Evolutionary conservation across 1,139 yeast genomes (phyloP).

Genomic region (Hansenula sp.): DNA sequence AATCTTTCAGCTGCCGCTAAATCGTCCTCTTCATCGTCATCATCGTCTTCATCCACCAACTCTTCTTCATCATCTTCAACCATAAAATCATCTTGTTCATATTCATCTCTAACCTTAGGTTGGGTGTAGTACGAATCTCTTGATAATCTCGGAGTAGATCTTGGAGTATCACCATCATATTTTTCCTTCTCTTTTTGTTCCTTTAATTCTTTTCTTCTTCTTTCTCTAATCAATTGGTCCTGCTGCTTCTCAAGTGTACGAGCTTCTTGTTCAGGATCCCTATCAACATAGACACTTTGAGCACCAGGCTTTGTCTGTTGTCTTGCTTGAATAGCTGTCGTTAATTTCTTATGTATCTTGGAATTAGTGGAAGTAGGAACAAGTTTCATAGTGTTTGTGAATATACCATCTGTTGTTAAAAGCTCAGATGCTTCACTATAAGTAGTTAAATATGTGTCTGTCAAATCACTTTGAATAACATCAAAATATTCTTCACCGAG

Average conservation of each 20-base stretch:
- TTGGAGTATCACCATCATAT: slow-evolving; percentile 31
- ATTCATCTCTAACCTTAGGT: slow-evolving; percentile 30
- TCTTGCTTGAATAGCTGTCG: slow-evolving; percentile 70
- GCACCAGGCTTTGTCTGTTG: slow-evolving; percentile 55
- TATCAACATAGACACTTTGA: slow-evolving; percentile 71
- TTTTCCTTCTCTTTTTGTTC: slow-evolving; percentile 52
- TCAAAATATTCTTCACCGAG: slow-evolving; percentile 88
- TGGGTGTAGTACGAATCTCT: slow-evolving; percentile 22
- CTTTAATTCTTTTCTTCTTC: slow-evolving; percentile 60
- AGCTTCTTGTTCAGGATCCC: slow-evolving; percentile 85
- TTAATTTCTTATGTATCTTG: slow-evolving; percentile 73
- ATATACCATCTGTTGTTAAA: slow-evolving; percentile 40
- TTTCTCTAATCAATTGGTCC: slow-evolving; percentile 62
- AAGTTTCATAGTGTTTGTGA: slow-evolving; percentile 60
- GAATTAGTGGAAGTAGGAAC: slow-evolving; percentile 88
- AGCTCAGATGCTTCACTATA: slow-evolving; percentile 72
- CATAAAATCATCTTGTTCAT: slow-evolving; percentile 40
- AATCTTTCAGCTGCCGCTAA: slow-evolving; percentile 64
- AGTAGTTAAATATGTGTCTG: slow-evolving; percentile 69
- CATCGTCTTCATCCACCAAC: slow-evolving; percentile 32
- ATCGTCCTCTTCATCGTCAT: slow-evolving; percentile 50
- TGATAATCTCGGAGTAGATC: slow-evolving; percentile 22
- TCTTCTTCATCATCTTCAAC: slow-evolving; percentile 51
- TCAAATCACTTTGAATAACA: slow-evolving; percentile 59
- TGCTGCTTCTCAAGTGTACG: slow-evolving; percentile 79